A percentile compares a stretch with the other conserved stretches of the same genome.
phyloP scores from a whole-genome alignment of 345 rosid genomes.

The Citrus cavaleriei region DNA sequence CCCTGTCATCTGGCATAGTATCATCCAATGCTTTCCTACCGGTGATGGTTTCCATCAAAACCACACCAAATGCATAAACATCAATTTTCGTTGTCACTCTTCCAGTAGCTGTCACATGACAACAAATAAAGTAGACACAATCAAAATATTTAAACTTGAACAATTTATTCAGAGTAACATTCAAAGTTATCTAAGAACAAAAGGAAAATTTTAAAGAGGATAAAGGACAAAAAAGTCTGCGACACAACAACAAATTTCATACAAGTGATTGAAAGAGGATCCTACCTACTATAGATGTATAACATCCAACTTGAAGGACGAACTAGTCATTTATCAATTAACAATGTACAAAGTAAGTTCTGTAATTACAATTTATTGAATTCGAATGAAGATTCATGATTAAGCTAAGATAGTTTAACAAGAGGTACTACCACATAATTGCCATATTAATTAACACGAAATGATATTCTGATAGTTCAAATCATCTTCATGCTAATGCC shows the following conservation, averaged over 20 bases:
- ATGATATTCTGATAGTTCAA: not conserved
- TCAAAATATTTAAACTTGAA: not conserved
- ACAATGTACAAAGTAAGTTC: not conserved
- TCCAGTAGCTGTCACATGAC: conserved; percentile 64
- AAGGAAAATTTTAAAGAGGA: not conserved
- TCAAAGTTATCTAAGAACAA: not conserved
- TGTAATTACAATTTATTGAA: not conserved
- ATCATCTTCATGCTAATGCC: not conserved
- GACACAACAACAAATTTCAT: not conserved
- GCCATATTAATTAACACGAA: not conserved
- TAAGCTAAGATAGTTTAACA: not conserved
- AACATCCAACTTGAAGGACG: not conserved
- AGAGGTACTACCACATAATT: not conserved
- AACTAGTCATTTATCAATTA: not conserved
- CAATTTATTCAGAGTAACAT: not conserved
- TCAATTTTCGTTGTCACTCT: conserved; percentile 90
- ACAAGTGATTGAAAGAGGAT: not conserved
- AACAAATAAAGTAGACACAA: not conserved
- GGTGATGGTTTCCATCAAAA: conserved; percentile 82
- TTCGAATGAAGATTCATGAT: not conserved
- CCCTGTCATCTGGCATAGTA: conserved; percentile 57
- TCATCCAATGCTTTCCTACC: conserved; percentile 87
- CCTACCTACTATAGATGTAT: not conserved
- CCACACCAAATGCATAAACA: conserved; percentile 83
- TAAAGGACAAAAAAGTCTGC: not conserved